Conservation (phyloP, 2,329 filamentous ascomycete genomes). For the Scorias spongiosa region DNA sequence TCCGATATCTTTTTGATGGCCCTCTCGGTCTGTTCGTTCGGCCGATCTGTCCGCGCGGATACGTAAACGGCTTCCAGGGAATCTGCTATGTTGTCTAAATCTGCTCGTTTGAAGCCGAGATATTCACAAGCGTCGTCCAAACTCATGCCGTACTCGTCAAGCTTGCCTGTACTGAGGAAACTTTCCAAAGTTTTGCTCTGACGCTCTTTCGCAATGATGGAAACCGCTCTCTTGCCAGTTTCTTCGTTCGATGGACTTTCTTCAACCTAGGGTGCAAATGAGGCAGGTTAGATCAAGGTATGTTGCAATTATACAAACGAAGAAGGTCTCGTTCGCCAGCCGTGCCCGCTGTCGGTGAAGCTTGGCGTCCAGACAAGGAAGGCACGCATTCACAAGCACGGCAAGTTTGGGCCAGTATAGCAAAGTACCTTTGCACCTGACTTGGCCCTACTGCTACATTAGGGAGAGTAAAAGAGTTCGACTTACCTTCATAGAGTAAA, state of each 20-base stretch:
- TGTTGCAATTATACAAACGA: not conserved
- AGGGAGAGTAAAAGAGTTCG: not conserved
- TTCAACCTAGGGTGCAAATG: conserved; percentile 23
- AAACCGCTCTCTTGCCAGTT: conserved; percentile 39
- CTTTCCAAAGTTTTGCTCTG: conserved; percentile 39
- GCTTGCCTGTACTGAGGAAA: conserved; percentile 38
- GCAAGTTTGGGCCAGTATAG: too few relatives aligned
- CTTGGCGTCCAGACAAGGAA: not conserved
- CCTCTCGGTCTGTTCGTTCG: conserved; percentile 18
- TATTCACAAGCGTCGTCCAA: conserved; percentile 37
- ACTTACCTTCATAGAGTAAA: conserved; percentile 41
- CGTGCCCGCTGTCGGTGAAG: too few relatives aligned
- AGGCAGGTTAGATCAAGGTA: not conserved
- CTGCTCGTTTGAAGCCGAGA: conserved; percentile 15
- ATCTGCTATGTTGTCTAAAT: conserved; percentile 7
- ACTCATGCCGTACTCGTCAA: conserved; percentile 38
- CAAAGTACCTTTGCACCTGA: not conserved
- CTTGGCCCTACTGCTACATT: not conserved
- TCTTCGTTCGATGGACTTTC: conserved; percentile 36
- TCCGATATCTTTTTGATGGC: conserved; percentile 18
- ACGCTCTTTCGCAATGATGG: conserved; percentile 42
- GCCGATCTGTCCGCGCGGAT: conserved; percentile 10
- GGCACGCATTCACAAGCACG: too few relatives aligned
- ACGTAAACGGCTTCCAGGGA: conserved; percentile 13
- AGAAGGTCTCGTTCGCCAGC: not conserved